phyloP scores from a whole-genome alignment of 345 rosid genomes.

The Euphorbia peplus region DNA sequence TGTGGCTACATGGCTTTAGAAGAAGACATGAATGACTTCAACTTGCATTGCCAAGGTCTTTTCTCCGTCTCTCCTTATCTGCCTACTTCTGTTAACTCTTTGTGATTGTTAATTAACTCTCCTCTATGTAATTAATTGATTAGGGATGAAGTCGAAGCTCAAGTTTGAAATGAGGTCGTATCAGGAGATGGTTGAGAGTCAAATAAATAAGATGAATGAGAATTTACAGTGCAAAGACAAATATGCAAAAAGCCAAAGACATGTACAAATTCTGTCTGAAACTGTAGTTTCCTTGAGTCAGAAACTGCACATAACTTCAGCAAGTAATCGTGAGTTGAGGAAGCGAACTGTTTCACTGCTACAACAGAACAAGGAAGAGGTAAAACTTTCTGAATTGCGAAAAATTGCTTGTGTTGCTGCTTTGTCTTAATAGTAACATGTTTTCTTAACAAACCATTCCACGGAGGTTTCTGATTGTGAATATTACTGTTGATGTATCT shows the following conservation, averaged over 20 bases:
- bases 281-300: constrained; percentile 1
- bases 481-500: too few species aligned
- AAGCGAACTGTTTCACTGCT: background rate
- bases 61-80: background rate
- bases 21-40: constrained; percentile 18
- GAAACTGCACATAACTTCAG: background rate
- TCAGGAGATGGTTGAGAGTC: constrained; percentile 14
- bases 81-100: background rate
- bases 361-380: constrained; percentile 17
- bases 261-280: background rate
- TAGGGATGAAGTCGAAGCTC: constrained; percentile 21
- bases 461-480: too few species aligned
- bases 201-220: constrained; percentile 8
- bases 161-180: constrained; percentile 18
- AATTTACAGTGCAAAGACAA: constrained; percentile 4
- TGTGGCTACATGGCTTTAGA: constrained; percentile 18
- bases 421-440: background rate
- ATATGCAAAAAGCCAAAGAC: background rate
- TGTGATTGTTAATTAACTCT: background rate
- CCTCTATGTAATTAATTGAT: background rate
- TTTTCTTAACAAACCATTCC: background rate
- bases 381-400: background rate
- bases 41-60: constrained; percentile 20
- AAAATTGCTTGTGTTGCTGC: background rate
- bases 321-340: background rate